These are phyloP conservation scores for Irpex sp. DNA, from an alignment of 1,284 basidiomycete species.

Conservation along the genomic window DNA sequence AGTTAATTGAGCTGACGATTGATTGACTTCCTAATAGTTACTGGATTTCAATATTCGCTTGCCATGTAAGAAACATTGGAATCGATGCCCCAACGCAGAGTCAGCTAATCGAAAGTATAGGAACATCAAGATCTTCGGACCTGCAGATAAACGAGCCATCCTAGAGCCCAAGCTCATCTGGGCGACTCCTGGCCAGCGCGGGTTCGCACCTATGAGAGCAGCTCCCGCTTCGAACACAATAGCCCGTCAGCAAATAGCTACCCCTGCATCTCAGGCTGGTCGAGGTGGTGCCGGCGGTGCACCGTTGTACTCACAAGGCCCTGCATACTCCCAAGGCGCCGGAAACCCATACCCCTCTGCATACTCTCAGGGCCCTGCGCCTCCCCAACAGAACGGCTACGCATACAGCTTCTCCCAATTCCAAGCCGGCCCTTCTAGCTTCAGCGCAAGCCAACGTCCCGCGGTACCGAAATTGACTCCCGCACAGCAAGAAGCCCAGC, in stretches of 20 bases:
- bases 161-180: constrained; percentile 67
- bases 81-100: constrained; percentile 5
- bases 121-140: constrained; percentile 67
- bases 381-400: neutral
- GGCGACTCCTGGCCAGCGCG: constrained; percentile 67
- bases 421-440: neutral
- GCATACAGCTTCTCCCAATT: constrained; percentile 1
- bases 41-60: constrained; percentile 45
- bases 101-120: constrained; percentile 29
- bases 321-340: neutral
- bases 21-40: constrained; percentile 28
- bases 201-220: constrained; percentile 35
- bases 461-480: constrained; percentile 23
- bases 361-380: neutral
- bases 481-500: constrained; percentile 27
- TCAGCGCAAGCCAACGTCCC: constrained; percentile 3
- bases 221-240: constrained; percentile 11
- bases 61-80: constrained; percentile 43
- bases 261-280: neutral
- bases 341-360: neutral
- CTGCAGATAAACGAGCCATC: constrained; percentile 47
- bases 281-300: neutral
- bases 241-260: neutral
- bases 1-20: neutral
- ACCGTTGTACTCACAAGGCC: no score